These are phyloP conservation scores for Pleurotus ostreatus DNA, from an alignment of 768 basidiomycete species.

Conservation along the genomic window DNA sequence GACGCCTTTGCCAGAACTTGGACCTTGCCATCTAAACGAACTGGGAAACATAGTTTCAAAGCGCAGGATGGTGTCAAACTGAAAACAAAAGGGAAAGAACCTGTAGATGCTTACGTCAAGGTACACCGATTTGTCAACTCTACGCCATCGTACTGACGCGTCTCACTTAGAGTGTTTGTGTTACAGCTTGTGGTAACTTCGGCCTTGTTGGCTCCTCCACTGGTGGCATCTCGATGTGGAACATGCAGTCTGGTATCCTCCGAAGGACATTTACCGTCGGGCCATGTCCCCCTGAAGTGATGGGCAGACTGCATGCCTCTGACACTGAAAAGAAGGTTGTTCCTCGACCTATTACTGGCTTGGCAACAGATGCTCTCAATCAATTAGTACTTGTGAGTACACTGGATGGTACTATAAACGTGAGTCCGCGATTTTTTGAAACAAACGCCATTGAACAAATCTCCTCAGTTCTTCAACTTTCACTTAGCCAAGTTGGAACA, in stretches of 20 bases:
- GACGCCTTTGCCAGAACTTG: conserved; percentile 84
- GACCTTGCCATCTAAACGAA: conserved; percentile 76
- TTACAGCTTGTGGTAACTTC: conserved; percentile 96
- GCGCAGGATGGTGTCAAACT: conserved; percentile 47
- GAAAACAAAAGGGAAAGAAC: conserved; percentile 39
- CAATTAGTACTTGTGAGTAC: conserved; percentile 78
- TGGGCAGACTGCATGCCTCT: conserved; percentile 37
- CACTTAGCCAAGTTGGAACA: conserved; percentile 75
- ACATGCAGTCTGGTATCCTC: conserved; percentile 91
- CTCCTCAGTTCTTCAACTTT: conserved; percentile 91
- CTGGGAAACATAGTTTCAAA: conserved; percentile 73
- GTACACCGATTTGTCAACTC: conserved; percentile 27
- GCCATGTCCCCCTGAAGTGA: conserved; percentile 51
- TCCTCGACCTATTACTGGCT: conserved; percentile 67
- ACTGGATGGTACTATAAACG: conserved; percentile 85
- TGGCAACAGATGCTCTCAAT: conserved; percentile 86
- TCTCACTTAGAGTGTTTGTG: conserved; percentile 64
- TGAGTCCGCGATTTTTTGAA: conserved; percentile 33
- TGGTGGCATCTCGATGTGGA: conserved; percentile 86
- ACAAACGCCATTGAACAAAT: conserved; percentile 4
- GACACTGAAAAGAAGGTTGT: conserved; percentile 32
- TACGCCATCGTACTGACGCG: no score
- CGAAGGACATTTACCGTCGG: conserved; percentile 76
- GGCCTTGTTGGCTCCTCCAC: conserved; percentile 81
- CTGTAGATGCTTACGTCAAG: conserved; percentile 58